Percentiles rank a stretch among this genome's conserved stretches.
Conservation (phyloP, 176 grass and related monocot species). For the maize (Zea mays) region DNA sequence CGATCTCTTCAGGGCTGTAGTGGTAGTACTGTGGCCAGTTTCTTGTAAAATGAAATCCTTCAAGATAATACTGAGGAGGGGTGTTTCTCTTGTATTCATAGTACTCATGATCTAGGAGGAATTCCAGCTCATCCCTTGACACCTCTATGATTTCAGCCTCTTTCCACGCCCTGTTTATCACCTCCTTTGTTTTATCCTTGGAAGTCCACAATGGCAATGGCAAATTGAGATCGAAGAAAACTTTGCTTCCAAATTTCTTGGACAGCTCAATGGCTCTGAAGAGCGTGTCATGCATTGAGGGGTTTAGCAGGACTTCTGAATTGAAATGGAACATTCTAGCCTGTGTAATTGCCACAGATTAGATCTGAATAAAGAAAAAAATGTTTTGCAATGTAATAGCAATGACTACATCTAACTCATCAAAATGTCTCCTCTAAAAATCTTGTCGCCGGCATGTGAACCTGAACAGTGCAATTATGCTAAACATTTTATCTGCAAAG, state of each 20-base stretch:
- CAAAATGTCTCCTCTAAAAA: background rate
- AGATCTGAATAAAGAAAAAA: slow-evolving; percentile 37
- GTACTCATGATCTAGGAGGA: slow-evolving; percentile 85
- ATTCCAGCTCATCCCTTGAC: slow-evolving; percentile 81
- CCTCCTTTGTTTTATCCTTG: slow-evolving; percentile 67
- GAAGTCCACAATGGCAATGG: slow-evolving; percentile 80
- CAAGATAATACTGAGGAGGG: slow-evolving; percentile 81
- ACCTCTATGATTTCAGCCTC: slow-evolving; percentile 84
- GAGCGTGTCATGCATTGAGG: slow-evolving; percentile 60
- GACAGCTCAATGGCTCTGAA: slow-evolving; percentile 79
- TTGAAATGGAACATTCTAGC: slow-evolving; percentile 88
- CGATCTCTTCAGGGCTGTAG: slow-evolving; percentile 72
- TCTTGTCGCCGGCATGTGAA: background rate
- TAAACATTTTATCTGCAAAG: slow-evolving; percentile 10
- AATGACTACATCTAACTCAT: background rate
- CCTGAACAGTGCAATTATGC: background rate
- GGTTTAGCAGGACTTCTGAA: slow-evolving; percentile 67
- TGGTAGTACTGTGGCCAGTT: slow-evolving; percentile 62
- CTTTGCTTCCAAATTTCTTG: slow-evolving; percentile 64
- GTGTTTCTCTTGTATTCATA: slow-evolving; percentile 68
- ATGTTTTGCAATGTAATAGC: slow-evolving; percentile 1
- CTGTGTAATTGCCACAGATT: slow-evolving; percentile 51
- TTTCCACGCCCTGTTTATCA: slow-evolving; percentile 66
- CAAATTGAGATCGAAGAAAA: slow-evolving; percentile 91
- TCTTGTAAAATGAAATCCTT: slow-evolving; percentile 62